These are phyloP conservation scores for Aureobasidium sp. DNA, from an alignment of 2,329 filamentous ascomycete genomes.

Conservation along the genomic window DNA sequence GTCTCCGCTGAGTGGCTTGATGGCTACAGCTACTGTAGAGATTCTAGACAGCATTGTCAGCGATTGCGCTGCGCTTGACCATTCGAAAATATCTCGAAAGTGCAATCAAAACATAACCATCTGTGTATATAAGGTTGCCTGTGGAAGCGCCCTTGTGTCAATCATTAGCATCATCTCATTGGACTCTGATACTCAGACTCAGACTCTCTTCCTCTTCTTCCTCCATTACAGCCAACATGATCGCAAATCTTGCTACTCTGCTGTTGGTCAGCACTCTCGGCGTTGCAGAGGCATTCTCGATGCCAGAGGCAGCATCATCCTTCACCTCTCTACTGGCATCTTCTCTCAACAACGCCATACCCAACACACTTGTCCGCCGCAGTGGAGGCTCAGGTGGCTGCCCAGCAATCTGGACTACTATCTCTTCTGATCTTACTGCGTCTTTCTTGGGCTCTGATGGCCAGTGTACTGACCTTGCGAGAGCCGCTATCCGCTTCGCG, in stretches of 20 bases:
- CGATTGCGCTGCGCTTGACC: not conserved
- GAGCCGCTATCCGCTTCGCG: slow-evolving; percentile 25
- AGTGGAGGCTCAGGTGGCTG: slow-evolving; percentile 15
- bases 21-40: no score
- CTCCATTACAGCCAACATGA: not conserved
- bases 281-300: not conserved
- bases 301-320: not conserved
- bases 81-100: not conserved
- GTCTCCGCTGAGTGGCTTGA: not conserved
- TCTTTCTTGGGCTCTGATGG: slow-evolving; percentile 19
- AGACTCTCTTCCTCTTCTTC: not conserved
- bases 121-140: not conserved
- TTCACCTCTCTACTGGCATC: slow-evolving; percentile 1
- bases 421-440: slow-evolving; percentile 23
- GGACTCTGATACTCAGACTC: not conserved
- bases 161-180: not conserved
- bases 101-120: not conserved
- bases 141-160: not conserved
- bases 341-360: slow-evolving; percentile 7
- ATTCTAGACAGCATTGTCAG: not conserved
- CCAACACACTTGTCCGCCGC: not conserved
- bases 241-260: not conserved
- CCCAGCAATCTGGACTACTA: slow-evolving; percentile 22
- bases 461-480: slow-evolving; percentile 24
- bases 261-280: not conserved